Evolutionary conservation across 78 protist genomes (phyloP), one percentile per base, ranked within the genome.

Genomic region (Protostelium mycophagum): DNA sequence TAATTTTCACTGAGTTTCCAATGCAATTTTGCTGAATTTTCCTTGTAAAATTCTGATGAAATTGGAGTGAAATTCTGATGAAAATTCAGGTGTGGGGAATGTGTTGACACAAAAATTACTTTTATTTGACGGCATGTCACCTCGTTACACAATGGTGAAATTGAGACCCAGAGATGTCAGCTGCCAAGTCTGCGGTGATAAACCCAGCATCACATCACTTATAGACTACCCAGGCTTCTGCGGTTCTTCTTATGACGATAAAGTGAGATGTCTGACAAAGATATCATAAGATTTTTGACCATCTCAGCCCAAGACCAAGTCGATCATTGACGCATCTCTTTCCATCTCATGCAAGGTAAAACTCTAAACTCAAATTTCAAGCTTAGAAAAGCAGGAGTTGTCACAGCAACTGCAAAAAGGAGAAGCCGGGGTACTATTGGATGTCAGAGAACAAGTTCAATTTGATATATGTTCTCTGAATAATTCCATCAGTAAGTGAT

Each of bases 101-200:
- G 90, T 86, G 5, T 34, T 91, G 0, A 1, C 85, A 34, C 90
- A 91, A n/a, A 28, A 84, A 1, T 35, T 92, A 28, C 10, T 89
- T 28, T 35, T 92, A 9, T 92, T 88, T 35, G 92, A 92, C 85
- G 95, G 92, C 1, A 35, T 89, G 92, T n/a, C 83, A 0, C 88
- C 88, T 1, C 34, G 83, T 23, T 92, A 88, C 86, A 88, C 88
- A 86, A 89, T 88, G 0, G 91, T 89, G 51, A 84, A 90, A 51
- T 38, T 92, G 25, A 28, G 95, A 10, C n/a, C 83, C 10, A 34
- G 37, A 34, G 90, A 86, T 38, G 31, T 89, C 1, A 31, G 28
- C 28, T 92, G 95, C 35, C 38, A n/a, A 38, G 95, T 92, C 1
- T 92, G 95, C 88, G 95, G 95, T 29, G 95, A 92, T 35, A 51